phyloP scores from a whole-genome alignment of 306 rosid species.

The Betula pendula region DNA sequence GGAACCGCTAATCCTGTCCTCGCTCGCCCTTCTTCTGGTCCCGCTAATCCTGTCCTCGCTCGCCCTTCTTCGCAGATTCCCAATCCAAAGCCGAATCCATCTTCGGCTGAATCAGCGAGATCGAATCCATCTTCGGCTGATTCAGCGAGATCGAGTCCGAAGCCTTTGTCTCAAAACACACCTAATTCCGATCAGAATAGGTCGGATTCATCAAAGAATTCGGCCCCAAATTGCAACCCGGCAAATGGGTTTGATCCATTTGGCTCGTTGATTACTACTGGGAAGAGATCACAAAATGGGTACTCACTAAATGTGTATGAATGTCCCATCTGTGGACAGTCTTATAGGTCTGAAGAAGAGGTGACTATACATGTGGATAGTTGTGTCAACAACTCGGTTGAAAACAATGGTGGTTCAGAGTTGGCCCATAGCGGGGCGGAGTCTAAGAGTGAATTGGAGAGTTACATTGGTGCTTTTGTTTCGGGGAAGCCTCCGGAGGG shows the following conservation, averaged over 20 bases:
- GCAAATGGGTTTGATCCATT: constrained; percentile 74
- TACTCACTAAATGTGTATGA: constrained; percentile 55
- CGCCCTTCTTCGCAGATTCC: constrained; percentile 18
- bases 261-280: constrained; percentile 72
- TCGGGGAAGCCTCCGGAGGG: constrained; percentile 68
- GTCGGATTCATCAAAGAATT: constrained; percentile 17
- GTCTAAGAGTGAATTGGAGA: constrained; percentile 50
- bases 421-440: constrained; percentile 24
- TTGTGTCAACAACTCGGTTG: constrained; percentile 43
- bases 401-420: constrained; percentile 25
- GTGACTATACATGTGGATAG: constrained; percentile 72
- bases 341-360: constrained; percentile 75
- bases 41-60: constrained; percentile 35
- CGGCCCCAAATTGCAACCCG: constrained; percentile 39
- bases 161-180: constrained; percentile 37
- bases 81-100: neutral
- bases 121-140: constrained; percentile 21
- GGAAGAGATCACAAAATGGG: constrained; percentile 71
- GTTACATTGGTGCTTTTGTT: constrained; percentile 49
- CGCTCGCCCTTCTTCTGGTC: constrained; percentile 24
- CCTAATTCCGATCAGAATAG: constrained; percentile 11
- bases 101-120: constrained; percentile 11
- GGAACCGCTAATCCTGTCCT: constrained; percentile 40
- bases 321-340: constrained; percentile 74
- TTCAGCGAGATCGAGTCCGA: constrained; percentile 23